Base-by-base conservation (phyloP, 768 basidiomycete genomes). In the Boletus rubescentipes region DNA sequence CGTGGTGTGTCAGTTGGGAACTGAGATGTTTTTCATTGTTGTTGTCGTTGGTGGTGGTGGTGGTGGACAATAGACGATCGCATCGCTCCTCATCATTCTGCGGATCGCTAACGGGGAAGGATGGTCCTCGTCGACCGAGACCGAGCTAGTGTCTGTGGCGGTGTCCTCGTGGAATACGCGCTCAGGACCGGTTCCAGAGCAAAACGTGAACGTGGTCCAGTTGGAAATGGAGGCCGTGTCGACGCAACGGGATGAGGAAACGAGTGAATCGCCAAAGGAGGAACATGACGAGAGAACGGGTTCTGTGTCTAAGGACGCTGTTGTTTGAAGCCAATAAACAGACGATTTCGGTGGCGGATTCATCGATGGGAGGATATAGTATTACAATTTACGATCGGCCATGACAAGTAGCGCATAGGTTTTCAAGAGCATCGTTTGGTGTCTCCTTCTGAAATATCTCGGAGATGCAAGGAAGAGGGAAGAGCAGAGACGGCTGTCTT, bases 11-110 rank as follows among this genome's bases (percentile, higher is more conserved):
- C 29, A 6, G 12, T n/a, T 29, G 9, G n/a, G 12, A 38, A 39
- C 47, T 49, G 50, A 59, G 29, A 40, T 23, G 7, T 11, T 6
- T 32, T 12, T 10, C 7, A 2, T 16, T 20, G 2, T 26, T 18
- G 2, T 21, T 34, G 11, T 29, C 10, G 29, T 0, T 37, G 37
- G 16, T 38, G 37, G 15, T 38, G 37, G 18, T n/a, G 38, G 20
- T 8, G 16, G 3, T 12, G n/a, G n/a, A 11, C 20, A 14, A 6
- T 55, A 76, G 74, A 65, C 72, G 70, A 73, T 75, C 39, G 61
- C 75, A 16, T 68, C 71, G 5, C 68, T 75, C 43, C 57, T 76
- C 15, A 74, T 76, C 46, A 73, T 77, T 23, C 72, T 69, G 32
- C 71, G 73, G 9, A 49, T 77, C 15, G 73, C 74, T 4, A 63